These are phyloP conservation scores for Acanthamoeba sp. DNA, from an alignment of 208 protist genomes.

Conservation along the genomic window DNA sequence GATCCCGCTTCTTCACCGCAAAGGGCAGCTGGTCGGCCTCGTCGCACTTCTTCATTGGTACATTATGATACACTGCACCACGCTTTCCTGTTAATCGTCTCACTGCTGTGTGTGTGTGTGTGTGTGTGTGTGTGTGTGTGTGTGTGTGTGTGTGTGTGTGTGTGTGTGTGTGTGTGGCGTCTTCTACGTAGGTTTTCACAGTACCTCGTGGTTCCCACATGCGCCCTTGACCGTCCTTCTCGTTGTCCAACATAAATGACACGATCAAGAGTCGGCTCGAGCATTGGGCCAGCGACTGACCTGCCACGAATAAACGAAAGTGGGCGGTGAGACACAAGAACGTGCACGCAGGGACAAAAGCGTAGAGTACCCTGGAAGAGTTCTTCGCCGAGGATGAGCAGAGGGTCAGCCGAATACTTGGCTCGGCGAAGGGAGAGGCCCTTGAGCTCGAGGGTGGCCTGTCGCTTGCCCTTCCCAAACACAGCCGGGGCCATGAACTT, in stretches of 20 bases:
- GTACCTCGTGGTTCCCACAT: slow-evolving; percentile 61
- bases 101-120: no score
- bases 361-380: not conserved
- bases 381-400: slow-evolving; percentile 53
- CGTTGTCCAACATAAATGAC: slow-evolving; percentile 44
- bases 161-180: not conserved
- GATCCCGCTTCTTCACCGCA: slow-evolving; percentile 8
- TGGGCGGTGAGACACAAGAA: no score
- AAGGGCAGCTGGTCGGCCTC: slow-evolving; percentile 17
- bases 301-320: not conserved
- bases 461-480: slow-evolving; percentile 60
- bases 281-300: not conserved
- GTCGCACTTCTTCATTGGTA: slow-evolving; percentile 62
- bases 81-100: no score
- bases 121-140: not conserved
- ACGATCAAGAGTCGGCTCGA: not conserved
- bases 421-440: slow-evolving; percentile 21
- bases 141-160: not conserved
- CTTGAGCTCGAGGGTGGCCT: slow-evolving; percentile 63
- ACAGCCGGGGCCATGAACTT: slow-evolving; percentile 24
- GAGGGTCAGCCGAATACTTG: slow-evolving; percentile 65
- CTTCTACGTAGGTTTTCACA: not conserved
- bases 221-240: slow-evolving; percentile 42
- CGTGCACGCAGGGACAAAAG: not conserved
- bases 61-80: slow-evolving; percentile 54